Conservation (phyloP, 768 basidiomycete species). For the Tulasnella sp. region DNA sequence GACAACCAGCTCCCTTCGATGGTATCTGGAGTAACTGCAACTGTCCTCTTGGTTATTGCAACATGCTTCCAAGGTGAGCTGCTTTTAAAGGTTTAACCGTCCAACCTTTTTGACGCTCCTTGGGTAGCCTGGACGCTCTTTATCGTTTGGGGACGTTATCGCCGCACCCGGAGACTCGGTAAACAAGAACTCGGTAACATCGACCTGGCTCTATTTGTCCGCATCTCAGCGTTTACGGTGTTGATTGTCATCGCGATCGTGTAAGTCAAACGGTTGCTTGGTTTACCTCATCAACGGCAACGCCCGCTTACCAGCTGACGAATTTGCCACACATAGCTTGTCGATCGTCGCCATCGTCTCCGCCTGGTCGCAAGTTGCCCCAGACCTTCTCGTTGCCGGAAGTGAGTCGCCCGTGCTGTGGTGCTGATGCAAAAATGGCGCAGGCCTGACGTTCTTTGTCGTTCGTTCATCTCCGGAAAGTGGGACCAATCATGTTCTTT, state of each 20-base stretch:
- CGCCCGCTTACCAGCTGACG: neutral
- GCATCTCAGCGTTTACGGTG: conserved; percentile 16
- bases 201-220: conserved; percentile 25
- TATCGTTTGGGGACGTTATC: conserved; percentile 25
- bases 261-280: conserved; percentile 5
- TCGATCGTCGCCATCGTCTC: conserved; percentile 15
- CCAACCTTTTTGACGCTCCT: neutral
- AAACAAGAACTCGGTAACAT: conserved; percentile 23
- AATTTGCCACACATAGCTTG: neutral
- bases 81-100: neutral
- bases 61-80: conserved; percentile 15
- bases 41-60: conserved; percentile 11
- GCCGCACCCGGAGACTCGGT: conserved; percentile 19
- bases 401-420: neutral
- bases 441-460: neutral
- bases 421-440: neutral
- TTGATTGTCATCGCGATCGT: conserved; percentile 24
- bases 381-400: conserved; percentile 10
- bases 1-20: conserved; percentile 19
- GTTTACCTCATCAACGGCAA: neutral
- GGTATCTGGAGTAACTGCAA: conserved; percentile 10
- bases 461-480: neutral
- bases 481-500: conserved; percentile 2
- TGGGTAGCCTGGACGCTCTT: conserved; percentile 19
- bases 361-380: conserved; percentile 23